phyloP scores from a whole-genome alignment of 2,329 filamentous ascomycete genomes.

The Raffaelea ambrosiae region DNA sequence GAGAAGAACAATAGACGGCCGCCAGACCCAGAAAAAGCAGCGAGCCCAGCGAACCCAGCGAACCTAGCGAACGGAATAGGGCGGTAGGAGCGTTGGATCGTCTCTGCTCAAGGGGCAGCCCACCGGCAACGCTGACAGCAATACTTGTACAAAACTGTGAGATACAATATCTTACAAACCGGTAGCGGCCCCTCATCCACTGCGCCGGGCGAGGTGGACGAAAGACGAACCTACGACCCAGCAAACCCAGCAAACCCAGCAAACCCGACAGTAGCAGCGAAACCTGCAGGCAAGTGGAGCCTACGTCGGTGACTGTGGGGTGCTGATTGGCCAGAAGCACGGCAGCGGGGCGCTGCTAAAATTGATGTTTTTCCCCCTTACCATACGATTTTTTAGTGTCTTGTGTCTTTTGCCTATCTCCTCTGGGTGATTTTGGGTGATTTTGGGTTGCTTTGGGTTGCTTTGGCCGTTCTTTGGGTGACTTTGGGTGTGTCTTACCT shows the following conservation, averaged over 20 bases:
- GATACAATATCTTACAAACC: too few relatives aligned
- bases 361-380: neutral
- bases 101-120: too few relatives aligned
- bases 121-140: too few relatives aligned
- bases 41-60: too few relatives aligned
- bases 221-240: neutral
- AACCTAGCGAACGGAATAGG: too few relatives aligned
- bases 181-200: neutral
- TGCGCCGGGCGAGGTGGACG: neutral
- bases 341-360: neutral
- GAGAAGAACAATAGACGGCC: slow-evolving; percentile 1
- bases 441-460: too few relatives aligned
- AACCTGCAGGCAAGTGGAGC: neutral
- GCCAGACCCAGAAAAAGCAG: neutral
- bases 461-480: too few relatives aligned
- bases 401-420: too few relatives aligned
- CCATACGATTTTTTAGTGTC: neutral
- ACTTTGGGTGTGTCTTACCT: too few relatives aligned
- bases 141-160: too few relatives aligned
- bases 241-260: neutral
- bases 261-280: neutral
- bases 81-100: too few relatives aligned
- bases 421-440: too few relatives aligned
- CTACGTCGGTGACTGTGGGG: neutral
- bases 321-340: neutral